Evolutionary conservation across 805 yeast species (phyloP), one percentile per base, ranked within the genome.

Genomic region (Spathaspora passalidarum): DNA sequence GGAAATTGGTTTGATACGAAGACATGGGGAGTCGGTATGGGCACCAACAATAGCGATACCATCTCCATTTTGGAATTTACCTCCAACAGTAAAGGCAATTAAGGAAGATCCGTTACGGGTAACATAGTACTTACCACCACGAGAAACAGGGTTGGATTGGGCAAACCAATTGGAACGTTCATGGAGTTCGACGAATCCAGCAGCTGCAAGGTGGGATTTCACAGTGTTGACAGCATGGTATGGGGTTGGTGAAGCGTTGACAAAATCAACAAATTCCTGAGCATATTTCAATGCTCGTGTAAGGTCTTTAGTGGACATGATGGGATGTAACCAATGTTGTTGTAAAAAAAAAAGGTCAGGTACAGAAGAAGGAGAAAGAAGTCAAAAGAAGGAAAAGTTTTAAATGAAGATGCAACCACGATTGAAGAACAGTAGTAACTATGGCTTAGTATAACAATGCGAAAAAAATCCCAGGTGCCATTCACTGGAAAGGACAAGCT

Each of bases 11-110:
- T 92, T 94, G 54, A 92, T 80, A 60, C 96, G 78, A 53, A 92
- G 73, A 25, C 88, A 82, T 9, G 98, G 98, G 4, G 96, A 87
- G 64, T 92, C 99, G 0, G 97, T 91, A 65, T 92, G 99, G 1
- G 97, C 96, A 14, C 98, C 99, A 29, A 91, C 86, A 44, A 94
- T 83, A 4, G 97, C 81, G 50, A 90, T 74, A 8, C 96, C 92
- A 51, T 84, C 82, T 9, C 96, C 96, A 2, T 86, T 82, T 43
- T 62, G 57, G 81, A 86, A 88, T 40, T 80, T 60, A 1, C 76
- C 76, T 32, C 97, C 97, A 16, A 89, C 84, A 2, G 83, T 79
- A 66, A 92, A 91, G 1, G 96, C 97, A 53, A 92, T 82, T 20
- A 92, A 72, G 0, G 97, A 88, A 2, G 96, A 88, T 18, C 82